A percentile compares a stretch with the other conserved stretches of the same genome.
phyloP scores from a whole-genome alignment of 352 stramenopile genomes.

The Globisporangium abappressorium region DNA sequence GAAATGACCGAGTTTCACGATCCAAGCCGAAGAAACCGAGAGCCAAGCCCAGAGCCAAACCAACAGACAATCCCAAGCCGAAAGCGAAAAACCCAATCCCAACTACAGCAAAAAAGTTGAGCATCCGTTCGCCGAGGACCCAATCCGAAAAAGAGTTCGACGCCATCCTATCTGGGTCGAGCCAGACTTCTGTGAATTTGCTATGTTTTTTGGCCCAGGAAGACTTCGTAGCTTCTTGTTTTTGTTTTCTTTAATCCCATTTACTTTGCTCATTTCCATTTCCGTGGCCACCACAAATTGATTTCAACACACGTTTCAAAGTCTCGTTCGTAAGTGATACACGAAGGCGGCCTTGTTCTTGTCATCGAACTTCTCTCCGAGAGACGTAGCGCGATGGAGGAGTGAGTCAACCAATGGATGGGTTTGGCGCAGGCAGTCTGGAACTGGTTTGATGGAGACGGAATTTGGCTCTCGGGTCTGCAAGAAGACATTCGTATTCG shows the following conservation, averaged over 20 bases:
- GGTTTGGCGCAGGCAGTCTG: too few relatives aligned
- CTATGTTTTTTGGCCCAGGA: not conserved
- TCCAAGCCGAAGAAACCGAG: not conserved
- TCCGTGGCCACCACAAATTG: too few relatives aligned
- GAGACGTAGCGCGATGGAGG: too few relatives aligned
- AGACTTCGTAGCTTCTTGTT: not conserved
- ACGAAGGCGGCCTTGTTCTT: too few relatives aligned
- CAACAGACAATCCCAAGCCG: not conserved
- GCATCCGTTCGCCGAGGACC: not conserved
- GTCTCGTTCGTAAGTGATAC: too few relatives aligned
- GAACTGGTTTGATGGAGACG: too few relatives aligned
- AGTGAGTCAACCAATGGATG: too few relatives aligned
- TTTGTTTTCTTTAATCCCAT: too few relatives aligned
- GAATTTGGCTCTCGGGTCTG: too few relatives aligned
- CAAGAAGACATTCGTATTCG: not conserved
- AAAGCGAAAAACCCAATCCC: not conserved
- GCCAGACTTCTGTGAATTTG: not conserved
- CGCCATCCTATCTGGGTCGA: not conserved
- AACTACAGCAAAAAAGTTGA: not conserved
- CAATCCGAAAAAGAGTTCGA: not conserved
- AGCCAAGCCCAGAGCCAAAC: not conserved
- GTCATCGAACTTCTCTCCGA: too few relatives aligned
- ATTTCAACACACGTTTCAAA: too few relatives aligned
- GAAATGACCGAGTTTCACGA: not conserved
- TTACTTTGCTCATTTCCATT: too few relatives aligned